Base-by-base conservation (phyloP, 148 eudicot species). In the Chenopodium formosanum region DNA sequence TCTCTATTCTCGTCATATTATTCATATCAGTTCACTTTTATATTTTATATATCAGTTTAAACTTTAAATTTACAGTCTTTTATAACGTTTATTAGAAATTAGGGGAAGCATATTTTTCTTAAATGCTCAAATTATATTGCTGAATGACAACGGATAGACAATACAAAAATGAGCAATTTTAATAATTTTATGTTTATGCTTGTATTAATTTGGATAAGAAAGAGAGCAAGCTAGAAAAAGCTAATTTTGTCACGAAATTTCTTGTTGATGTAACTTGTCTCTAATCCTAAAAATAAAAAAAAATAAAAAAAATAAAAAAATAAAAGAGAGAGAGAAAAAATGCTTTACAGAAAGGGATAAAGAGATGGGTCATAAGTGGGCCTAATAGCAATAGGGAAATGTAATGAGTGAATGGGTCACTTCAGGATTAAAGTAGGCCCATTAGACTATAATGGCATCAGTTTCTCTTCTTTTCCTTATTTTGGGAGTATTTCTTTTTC, bases 381-480 rank as follows among this genome's bases (percentile, higher is more conserved):
- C 82, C 79, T 32, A 76, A 17, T 65, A 46, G 52, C 62, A 84
- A 80, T 76, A 63, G 63, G 77, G 22, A 73, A 71, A 50, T 47
- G 78, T 31, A 81, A 80, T 84, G 73, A 80, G 44, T 76, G 64
- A 74, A 32, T 75, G 86, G 83, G 72, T 80, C 83, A 75, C 48
- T 40, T 14, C 31, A 31, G 74, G 66, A 70, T 58, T 29, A 75
- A 84, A n/a, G 31, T 70, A 84, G 86, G 86, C 78, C 86, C 86
- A 80, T 40, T 74, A 62, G 6, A 0, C 65, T 20, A 70, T 74
- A 40, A 79, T 75, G 74, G 48, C 70, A 52, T 37, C 37, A 25
- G 17, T 78, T 78, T 73, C 23, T 82, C 17, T n/a, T 8, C 70
- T 48, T 82, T 76, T 82, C 44, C 70, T 31, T 40, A 23, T 76